Percentiles rank a stretch among this genome's conserved stretches.
Conservation (phyloP, 169 alveolate species). For the Miamiensis avidus region DNA sequence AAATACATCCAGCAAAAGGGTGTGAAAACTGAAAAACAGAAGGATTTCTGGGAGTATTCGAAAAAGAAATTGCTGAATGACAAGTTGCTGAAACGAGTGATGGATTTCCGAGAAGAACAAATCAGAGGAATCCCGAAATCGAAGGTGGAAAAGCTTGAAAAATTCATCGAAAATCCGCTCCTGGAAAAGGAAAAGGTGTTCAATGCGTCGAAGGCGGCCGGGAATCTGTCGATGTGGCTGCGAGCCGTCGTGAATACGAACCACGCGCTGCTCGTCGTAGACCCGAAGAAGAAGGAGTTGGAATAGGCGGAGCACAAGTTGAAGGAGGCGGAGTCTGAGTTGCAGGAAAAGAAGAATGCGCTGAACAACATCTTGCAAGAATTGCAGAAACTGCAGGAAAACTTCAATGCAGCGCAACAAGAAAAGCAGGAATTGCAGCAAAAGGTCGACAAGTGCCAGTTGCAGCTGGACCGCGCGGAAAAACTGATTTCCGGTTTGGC, state of each 20-base stretch:
- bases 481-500: conserved; percentile 71
- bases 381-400: conserved; percentile 81
- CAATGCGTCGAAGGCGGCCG: conserved; percentile 75
- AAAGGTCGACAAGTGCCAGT: conserved; percentile 48
- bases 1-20: conserved; percentile 66
- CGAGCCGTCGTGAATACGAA: conserved; percentile 67
- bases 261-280: conserved; percentile 68
- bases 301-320: conserved; percentile 55
- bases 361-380: conserved; percentile 75
- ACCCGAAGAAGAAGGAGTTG: conserved; percentile 48
- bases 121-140: conserved; percentile 43
- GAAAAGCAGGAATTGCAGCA: conserved; percentile 84
- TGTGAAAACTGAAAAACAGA: conserved; percentile 74
- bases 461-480: conserved; percentile 71
- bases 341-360: conserved; percentile 56
- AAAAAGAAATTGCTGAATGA: conserved; percentile 84
- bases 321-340: conserved; percentile 47
- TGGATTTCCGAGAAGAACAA: conserved; percentile 57
- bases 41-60: conserved; percentile 88
- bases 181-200: conserved; percentile 57
- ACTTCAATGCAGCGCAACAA: conserved; percentile 82
- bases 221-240: conserved; percentile 73
- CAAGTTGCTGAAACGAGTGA: conserved; percentile 57
- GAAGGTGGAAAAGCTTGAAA: conserved; percentile 48
- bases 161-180: conserved; percentile 41